These are phyloP conservation scores for Acanthamoeba triangularis DNA, from an alignment of 208 protist species.

Conservation along the genomic window DNA sequence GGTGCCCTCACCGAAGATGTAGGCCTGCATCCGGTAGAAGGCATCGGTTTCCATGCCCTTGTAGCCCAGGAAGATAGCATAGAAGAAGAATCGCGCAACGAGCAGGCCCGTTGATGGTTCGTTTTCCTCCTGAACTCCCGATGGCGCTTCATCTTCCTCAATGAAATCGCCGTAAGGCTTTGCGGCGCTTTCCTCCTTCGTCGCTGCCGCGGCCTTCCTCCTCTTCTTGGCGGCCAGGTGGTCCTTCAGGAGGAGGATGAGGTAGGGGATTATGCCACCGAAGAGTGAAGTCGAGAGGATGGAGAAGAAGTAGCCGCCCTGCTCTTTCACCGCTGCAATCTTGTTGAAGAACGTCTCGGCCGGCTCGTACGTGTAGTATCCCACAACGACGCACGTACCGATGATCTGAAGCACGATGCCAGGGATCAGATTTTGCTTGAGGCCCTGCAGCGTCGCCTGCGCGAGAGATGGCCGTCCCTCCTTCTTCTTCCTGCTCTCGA, in stretches of 20 bases:
- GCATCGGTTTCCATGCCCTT: slow-evolving; percentile 35
- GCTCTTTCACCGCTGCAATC: slow-evolving; percentile 10
- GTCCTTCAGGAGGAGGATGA: slow-evolving; percentile 30
- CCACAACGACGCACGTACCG: background rate
- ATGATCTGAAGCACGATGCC: slow-evolving; percentile 39
- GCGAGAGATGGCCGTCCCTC: background rate
- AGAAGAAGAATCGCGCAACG: slow-evolving; percentile 13
- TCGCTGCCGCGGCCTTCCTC: background rate
- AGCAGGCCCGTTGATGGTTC: background rate
- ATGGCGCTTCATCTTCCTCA: background rate
- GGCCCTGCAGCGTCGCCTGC: background rate
- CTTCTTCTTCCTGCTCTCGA: background rate
- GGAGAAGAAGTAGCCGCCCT: slow-evolving; percentile 41
- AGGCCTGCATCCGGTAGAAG: slow-evolving; percentile 44
- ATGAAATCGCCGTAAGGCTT: background rate
- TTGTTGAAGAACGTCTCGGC: background rate
- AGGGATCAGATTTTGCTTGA: slow-evolving; percentile 53
- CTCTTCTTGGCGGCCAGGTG: background rate
- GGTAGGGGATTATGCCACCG: slow-evolving; percentile 50
- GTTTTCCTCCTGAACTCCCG: background rate
- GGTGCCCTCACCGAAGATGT: slow-evolving; percentile 49
- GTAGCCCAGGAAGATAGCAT: slow-evolving; percentile 1
- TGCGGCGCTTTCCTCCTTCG: background rate
- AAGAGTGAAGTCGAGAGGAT: slow-evolving; percentile 1
- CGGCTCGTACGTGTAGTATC: slow-evolving; percentile 28